Evolutionary conservation across 768 basidiomycete genomes (phyloP).

Genomic region (Suillus paluster): DNA sequence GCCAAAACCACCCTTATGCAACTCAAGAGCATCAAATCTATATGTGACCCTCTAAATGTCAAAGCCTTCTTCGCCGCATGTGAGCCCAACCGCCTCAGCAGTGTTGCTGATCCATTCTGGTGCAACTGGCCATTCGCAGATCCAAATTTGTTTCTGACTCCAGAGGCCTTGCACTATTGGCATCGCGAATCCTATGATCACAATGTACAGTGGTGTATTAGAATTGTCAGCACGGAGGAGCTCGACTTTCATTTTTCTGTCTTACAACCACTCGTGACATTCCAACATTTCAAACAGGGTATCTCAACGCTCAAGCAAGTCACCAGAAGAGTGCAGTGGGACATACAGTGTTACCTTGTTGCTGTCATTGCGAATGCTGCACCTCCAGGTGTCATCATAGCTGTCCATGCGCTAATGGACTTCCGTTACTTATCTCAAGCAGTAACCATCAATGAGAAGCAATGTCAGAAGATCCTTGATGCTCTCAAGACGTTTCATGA

Average conservation of each 20-base stretch:
- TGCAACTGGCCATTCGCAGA: constrained; percentile 39
- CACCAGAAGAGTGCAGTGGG: constrained; percentile 42
- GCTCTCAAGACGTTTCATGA: constrained; percentile 37
- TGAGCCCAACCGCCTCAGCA: constrained; percentile 9
- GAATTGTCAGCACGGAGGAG: constrained; percentile 30
- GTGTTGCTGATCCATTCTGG: constrained; percentile 37
- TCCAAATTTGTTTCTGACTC: constrained; percentile 37
- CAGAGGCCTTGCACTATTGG: constrained; percentile 44
- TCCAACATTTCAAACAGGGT: constrained; percentile 43
- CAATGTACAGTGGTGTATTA: constrained; percentile 42
- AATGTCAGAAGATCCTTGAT: constrained; percentile 20
- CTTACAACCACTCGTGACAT: constrained; percentile 40
- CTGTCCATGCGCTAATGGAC: constrained; percentile 40
- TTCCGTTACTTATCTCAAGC: constrained; percentile 43
- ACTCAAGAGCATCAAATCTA: constrained; percentile 14
- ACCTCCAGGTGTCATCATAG: constrained; percentile 32
- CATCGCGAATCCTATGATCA: constrained; percentile 45
- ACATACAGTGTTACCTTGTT: constrained; percentile 41
- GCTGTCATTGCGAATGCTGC: constrained; percentile 38
- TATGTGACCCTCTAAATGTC: neutral
- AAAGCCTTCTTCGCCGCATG: neutral
- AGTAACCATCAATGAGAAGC: constrained; percentile 25
- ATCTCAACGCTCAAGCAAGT: constrained; percentile 45
- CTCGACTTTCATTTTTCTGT: constrained; percentile 35
- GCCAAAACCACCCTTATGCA: constrained; percentile 22